A percentile compares a stretch with the other conserved stretches of the same genome.
phyloP scores from a whole-genome alignment of 768 basidiomycete species.

The Pilatotrama ljubarskyi region DNA sequence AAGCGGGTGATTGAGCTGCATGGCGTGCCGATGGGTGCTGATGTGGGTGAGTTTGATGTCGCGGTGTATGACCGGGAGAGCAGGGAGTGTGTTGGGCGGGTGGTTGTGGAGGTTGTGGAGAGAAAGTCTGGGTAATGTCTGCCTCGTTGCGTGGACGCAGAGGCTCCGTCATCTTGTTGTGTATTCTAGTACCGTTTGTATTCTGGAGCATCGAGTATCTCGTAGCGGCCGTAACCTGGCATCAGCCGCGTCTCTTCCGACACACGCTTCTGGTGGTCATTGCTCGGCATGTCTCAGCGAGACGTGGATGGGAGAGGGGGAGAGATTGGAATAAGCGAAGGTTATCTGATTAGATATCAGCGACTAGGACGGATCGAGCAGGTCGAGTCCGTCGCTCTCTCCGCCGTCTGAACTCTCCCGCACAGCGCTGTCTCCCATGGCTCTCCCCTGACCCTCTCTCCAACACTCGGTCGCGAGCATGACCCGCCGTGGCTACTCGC shows the following conservation, averaged over 20 bases:
- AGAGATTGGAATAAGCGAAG: background rate
- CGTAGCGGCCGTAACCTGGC: no score
- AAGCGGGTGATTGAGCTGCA: constrained; percentile 56
- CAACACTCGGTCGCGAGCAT: background rate
- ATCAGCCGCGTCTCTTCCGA: no score
- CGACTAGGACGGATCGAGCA: background rate
- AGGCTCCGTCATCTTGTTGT: background rate
- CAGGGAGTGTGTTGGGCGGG: constrained; percentile 52
- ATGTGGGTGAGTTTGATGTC: constrained; percentile 55
- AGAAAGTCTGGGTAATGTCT: constrained; percentile 23
- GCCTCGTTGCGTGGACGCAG: background rate
- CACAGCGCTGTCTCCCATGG: background rate
- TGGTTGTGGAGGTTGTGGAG: constrained; percentile 56
- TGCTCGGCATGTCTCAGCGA: no score
- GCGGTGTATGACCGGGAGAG: constrained; percentile 55
- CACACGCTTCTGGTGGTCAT: no score
- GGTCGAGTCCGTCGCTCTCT: background rate
- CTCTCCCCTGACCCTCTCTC: background rate
- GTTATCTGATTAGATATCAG: constrained; percentile 10
- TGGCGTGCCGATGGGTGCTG: constrained; percentile 50
- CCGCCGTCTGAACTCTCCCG: background rate
- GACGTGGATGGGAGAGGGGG: background rate
- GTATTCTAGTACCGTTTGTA: background rate
- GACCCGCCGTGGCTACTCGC: constrained; percentile 13
- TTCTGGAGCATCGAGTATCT: no score